These are phyloP conservation scores for Leavenworthia alabamica DNA, from an alignment of 345 rosid genomes.

Conservation along the genomic window DNA sequence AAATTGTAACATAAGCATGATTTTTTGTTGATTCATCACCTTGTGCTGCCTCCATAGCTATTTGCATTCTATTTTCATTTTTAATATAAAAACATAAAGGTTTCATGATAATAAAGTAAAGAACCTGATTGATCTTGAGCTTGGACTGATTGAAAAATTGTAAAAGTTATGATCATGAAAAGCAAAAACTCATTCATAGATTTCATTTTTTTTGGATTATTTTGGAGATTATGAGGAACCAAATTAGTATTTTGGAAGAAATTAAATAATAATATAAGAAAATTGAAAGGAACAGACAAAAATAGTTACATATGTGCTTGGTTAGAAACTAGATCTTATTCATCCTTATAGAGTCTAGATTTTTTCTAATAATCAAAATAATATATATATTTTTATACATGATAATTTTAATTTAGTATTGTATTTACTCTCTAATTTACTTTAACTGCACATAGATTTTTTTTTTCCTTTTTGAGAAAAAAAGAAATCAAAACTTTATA, in stretches of 20 bases:
- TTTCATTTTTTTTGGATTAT: conserved; percentile 3
- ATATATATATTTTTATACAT: too few species aligned
- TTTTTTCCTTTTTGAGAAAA: background rate
- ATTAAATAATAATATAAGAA: background rate
- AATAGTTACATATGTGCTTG: background rate
- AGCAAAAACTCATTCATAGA: conserved; percentile 1
- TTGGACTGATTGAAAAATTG: conserved; percentile 1
- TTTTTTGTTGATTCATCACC: conserved; percentile 23
- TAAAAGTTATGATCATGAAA: background rate
- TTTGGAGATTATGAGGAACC: background rate
- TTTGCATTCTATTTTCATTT: conserved; percentile 39
- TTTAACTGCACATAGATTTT: background rate
- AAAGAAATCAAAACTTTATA: background rate
- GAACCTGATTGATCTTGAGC: conserved; percentile 31
- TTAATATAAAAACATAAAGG: background rate
- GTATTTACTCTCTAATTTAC: background rate
- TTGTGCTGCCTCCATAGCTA: conserved; percentile 51
- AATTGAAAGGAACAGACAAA: background rate
- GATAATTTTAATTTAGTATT: too few species aligned
- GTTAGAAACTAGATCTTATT: background rate
- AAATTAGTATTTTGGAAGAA: background rate
- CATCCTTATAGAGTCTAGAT: background rate
- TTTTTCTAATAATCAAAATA: background rate
- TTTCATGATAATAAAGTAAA: background rate
- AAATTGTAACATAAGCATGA: background rate